phyloP scores from a whole-genome alignment of 2,329 filamentous ascomycete species.

The Fusarium burgessii region DNA sequence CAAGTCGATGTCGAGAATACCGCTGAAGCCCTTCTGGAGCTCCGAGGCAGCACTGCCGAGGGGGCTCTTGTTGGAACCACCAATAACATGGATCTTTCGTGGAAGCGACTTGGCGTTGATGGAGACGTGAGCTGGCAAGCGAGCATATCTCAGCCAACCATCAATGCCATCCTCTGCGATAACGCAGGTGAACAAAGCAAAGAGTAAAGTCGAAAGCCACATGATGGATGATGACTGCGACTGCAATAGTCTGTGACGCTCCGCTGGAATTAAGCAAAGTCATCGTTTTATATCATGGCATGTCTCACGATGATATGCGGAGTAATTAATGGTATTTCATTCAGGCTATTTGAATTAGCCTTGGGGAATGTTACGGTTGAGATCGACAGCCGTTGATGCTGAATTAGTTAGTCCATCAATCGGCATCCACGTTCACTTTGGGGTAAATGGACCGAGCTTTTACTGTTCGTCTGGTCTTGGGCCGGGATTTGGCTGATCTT shows the following conservation, averaged over 20 bases:
- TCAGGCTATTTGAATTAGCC: constrained; percentile 34
- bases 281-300: constrained; percentile 10
- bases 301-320: constrained; percentile 13
- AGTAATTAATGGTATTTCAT: constrained; percentile 12
- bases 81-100: constrained; percentile 64
- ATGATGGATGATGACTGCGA: constrained; percentile 10
- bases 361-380: constrained; percentile 2
- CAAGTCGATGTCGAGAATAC: constrained; percentile 66
- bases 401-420: constrained; percentile 25
- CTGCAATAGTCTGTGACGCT: not conserved
- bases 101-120: constrained; percentile 58
- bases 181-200: constrained; percentile 51
- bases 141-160: constrained; percentile 74
- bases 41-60: constrained; percentile 70
- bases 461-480: not conserved
- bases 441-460: constrained; percentile 21
- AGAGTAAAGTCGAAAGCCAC: constrained; percentile 22
- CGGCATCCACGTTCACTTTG: constrained; percentile 16
- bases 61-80: constrained; percentile 65
- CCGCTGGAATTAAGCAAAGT: not conserved
- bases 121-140: constrained; percentile 51
- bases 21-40: constrained; percentile 66
- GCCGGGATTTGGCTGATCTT: not conserved
- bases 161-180: constrained; percentile 70
- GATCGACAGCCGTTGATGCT: constrained; percentile 13